Evolutionary conservation across 495 filamentous ascomycete species (phyloP).

Genomic region (Penicillium steckii): DNA sequence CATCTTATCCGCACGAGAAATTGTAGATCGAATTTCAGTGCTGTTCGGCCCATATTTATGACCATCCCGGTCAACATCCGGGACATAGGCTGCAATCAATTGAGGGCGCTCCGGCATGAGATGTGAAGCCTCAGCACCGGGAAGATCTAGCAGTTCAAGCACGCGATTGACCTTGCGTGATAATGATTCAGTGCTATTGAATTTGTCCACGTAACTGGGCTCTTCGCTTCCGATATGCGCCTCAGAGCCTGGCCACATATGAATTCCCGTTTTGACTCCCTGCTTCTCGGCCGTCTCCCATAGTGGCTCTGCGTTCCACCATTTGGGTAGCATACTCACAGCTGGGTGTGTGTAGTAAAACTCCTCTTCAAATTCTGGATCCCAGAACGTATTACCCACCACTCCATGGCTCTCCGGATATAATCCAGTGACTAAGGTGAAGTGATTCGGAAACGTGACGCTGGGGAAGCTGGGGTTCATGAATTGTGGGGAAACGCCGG

Average conservation of each 20-base stretch:
- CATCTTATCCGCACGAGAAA: slow-evolving; percentile 75
- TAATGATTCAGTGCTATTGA: slow-evolving; percentile 72
- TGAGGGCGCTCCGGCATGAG: slow-evolving; percentile 61
- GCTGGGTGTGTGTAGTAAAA: slow-evolving; percentile 82
- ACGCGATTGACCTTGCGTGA: slow-evolving; percentile 73
- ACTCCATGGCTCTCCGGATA: slow-evolving; percentile 93
- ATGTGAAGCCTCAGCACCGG: slow-evolving; percentile 57
- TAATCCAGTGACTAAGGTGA: slow-evolving; percentile 87
- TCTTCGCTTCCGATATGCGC: slow-evolving; percentile 64
- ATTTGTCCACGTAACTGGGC: slow-evolving; percentile 78
- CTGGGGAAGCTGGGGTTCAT: slow-evolving; percentile 94
- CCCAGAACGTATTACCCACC: slow-evolving; percentile 94
- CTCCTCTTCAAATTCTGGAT: slow-evolving; percentile 68
- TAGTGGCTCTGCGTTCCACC: slow-evolving; percentile 92
- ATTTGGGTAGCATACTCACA: slow-evolving; percentile 73
- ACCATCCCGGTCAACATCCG: slow-evolving; percentile 82
- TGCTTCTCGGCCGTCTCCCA: slow-evolving; percentile 89
- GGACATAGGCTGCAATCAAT: slow-evolving; percentile 91
- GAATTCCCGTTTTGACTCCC: slow-evolving; percentile 73
- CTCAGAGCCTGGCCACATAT: slow-evolving; percentile 99
- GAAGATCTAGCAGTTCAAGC: slow-evolving; percentile 76
- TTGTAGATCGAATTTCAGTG: slow-evolving; percentile 77
- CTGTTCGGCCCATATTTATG: slow-evolving; percentile 92
- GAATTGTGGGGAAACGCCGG: slow-evolving; percentile 84
- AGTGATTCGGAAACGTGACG: slow-evolving; percentile 98